A percentile compares a stretch with the other conserved stretches of the same genome.
phyloP scores from a whole-genome alignment of 2,329 filamentous ascomycete species.

The Microsporum canis region DNA sequence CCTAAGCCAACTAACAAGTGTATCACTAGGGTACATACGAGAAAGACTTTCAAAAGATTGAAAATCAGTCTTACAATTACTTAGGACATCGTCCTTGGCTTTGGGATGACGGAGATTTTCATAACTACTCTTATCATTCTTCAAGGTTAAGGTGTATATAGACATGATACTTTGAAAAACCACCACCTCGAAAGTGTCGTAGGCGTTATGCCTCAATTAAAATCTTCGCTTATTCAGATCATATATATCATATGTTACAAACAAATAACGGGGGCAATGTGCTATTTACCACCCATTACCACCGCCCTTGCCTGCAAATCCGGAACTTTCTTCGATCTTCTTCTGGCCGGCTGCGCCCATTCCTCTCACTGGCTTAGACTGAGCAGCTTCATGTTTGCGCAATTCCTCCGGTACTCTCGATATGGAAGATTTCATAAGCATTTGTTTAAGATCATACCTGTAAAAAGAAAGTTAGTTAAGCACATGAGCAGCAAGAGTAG shows the following conservation, averaged over 20 bases:
- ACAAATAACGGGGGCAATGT: not conserved
- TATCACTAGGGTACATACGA: not conserved
- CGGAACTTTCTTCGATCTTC: conserved; percentile 36
- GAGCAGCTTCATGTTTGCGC: conserved; percentile 78
- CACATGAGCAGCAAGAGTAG: not conserved
- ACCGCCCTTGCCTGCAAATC: conserved; percentile 27
- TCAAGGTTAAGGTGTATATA: not conserved
- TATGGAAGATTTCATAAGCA: conserved; percentile 81
- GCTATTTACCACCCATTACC: not conserved
- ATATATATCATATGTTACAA: not conserved
- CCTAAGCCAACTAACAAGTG: not conserved
- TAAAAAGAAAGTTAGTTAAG: conserved; percentile 13
- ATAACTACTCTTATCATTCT: not conserved
- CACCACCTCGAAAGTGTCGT: not conserved
- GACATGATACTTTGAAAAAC: not conserved
- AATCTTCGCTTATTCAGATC: not conserved
- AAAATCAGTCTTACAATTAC: not conserved
- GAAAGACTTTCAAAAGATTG: not conserved
- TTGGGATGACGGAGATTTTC: not conserved
- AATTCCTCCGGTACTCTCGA: conserved; percentile 86
- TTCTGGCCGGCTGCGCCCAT: conserved; percentile 27
- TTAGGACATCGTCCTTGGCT: not conserved
- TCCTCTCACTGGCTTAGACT: conserved; percentile 56
- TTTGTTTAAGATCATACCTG: conserved; percentile 78
- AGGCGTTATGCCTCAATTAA: not conserved